phyloP scores from a whole-genome alignment of 495 filamentous ascomycete species.

The Sabuloglossum arenarium region DNA sequence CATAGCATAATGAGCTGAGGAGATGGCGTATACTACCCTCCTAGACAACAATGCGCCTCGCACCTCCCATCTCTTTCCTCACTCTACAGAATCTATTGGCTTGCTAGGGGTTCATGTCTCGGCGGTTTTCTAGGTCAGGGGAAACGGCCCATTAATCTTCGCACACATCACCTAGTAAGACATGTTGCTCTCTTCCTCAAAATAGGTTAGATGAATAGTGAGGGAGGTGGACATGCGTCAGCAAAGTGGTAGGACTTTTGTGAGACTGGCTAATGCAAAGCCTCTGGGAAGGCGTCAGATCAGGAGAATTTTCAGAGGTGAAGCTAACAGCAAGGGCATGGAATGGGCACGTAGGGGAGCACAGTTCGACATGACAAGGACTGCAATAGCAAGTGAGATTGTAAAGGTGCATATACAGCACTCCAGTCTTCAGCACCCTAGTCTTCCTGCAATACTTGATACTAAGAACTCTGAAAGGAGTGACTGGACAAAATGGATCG shows the following conservation, averaged over 20 bases:
- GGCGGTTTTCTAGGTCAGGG: not conserved
- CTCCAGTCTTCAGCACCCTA: not conserved
- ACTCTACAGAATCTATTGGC: not conserved
- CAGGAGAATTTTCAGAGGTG: not conserved
- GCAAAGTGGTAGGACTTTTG: not conserved
- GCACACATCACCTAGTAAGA: not conserved
- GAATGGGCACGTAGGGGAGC: not conserved
- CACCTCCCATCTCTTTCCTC: not conserved
- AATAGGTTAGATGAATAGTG: not conserved
- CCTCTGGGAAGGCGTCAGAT: not conserved
- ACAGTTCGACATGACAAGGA: not conserved
- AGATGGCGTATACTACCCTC: not conserved
- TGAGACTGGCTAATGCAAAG: not conserved
- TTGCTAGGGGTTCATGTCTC: not conserved
- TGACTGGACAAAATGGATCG: not conserved
- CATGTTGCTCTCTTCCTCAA: not conserved
- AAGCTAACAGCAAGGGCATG: not conserved
- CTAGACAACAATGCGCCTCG: not conserved
- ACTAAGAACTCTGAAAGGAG: not conserved
- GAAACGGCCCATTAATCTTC: not conserved
- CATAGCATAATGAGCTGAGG: slow-evolving; percentile 1
- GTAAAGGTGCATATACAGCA: not conserved
- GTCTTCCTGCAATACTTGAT: not conserved
- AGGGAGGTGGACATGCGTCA: not conserved
- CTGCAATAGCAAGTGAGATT: not conserved